Conservation (phyloP, 257 asterid genomes). For the Solanum pinnatisectum region DNA sequence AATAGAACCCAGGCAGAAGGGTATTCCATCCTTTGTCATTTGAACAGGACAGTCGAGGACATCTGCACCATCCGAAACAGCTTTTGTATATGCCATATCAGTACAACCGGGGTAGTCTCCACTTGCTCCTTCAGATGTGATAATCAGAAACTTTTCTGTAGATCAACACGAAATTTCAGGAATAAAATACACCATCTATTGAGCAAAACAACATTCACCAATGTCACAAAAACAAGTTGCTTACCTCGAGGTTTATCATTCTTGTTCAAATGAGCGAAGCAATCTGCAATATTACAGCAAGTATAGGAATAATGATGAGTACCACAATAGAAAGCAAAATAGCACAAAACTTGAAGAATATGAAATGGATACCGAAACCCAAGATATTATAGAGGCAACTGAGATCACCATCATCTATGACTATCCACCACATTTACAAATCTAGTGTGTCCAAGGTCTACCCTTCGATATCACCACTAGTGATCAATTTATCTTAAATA, state of each 20-base stretch:
- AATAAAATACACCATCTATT: not conserved
- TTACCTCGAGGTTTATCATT: conserved; percentile 36
- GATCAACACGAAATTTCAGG: not conserved
- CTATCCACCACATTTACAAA: not conserved
- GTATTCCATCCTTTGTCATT: conserved; percentile 52
- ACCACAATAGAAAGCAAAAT: not conserved
- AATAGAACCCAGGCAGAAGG: conserved; percentile 65
- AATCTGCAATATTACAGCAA: conserved; percentile 38
- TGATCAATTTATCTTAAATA: not conserved
- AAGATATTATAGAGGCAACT: not conserved
- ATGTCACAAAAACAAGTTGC: not conserved
- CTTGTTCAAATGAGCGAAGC: conserved; percentile 59
- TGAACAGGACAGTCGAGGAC: conserved; percentile 71
- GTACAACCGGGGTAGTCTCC: conserved; percentile 74
- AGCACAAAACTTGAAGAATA: not conserved
- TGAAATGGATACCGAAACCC: not conserved
- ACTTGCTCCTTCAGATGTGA: conserved; percentile 77
- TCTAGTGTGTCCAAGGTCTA: not conserved
- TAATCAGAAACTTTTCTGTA: conserved; percentile 19
- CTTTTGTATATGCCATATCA: conserved; percentile 47
- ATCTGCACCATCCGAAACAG: conserved; percentile 60
- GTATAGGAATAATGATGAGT: not conserved
- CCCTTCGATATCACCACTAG: not conserved
- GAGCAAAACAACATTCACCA: not conserved
- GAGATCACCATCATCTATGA: not conserved